phyloP scores from a whole-genome alignment of 1,284 basidiomycete genomes.

The Puccinia coronata region DNA sequence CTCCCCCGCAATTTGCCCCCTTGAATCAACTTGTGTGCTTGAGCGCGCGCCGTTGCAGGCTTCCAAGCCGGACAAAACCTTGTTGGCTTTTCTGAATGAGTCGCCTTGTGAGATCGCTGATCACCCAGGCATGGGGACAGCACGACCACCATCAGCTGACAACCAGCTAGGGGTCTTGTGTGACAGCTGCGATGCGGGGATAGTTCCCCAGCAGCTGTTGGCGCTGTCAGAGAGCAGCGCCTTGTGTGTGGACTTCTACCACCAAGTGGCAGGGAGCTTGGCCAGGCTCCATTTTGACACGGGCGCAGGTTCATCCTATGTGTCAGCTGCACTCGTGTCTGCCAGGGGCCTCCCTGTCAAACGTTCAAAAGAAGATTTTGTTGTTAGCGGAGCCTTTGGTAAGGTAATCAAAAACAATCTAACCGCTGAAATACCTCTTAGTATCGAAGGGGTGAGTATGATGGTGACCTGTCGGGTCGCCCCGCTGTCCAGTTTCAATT shows the following conservation, averaged over 20 bases:
- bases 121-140: constrained; percentile 12
- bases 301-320: background rate
- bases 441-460: background rate
- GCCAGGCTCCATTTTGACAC: too few species aligned
- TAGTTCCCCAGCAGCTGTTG: too few species aligned
- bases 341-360: background rate
- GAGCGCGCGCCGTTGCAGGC: background rate
- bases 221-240: too few species aligned
- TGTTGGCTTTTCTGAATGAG: too few species aligned
- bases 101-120: background rate
- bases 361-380: background rate
- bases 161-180: background rate
- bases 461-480: background rate
- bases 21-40: background rate
- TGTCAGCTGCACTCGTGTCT: background rate
- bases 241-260: too few species aligned
- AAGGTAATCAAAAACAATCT: background rate
- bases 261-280: too few species aligned
- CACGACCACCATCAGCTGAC: background rate
- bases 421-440: background rate
- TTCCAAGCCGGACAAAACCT: too few species aligned
- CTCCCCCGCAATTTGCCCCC: background rate
- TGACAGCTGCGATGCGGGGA: too few species aligned
- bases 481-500: background rate
- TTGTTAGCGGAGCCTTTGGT: background rate